These are phyloP conservation scores for Trichoderma sp. DNA, from an alignment of 2,329 filamentous ascomycete species.

Conservation along the genomic window DNA sequence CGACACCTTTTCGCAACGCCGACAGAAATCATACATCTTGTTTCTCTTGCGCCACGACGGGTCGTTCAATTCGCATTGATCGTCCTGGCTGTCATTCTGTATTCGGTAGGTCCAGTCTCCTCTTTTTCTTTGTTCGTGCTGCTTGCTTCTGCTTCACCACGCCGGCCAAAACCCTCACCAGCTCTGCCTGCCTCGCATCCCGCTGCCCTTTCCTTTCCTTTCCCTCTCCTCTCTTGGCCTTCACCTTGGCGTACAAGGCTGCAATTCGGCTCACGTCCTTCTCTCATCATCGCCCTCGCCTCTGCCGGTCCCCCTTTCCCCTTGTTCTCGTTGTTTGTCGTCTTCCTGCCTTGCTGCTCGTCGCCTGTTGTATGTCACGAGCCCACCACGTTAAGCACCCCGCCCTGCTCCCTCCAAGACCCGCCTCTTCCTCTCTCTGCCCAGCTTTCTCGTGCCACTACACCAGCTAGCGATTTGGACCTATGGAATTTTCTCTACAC, in stretches of 20 bases:
- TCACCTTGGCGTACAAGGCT: not conserved
- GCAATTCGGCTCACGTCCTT: not conserved
- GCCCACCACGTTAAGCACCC: conserved; percentile 25
- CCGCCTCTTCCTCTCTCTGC: conserved; percentile 21
- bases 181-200: not conserved
- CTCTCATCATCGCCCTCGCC: not conserved
- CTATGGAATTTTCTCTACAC: conserved; percentile 23
- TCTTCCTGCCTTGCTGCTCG: conserved; percentile 18
- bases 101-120: conserved; percentile 13
- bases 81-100: not conserved
- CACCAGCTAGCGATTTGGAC: conserved; percentile 20
- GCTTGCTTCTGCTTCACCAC: not conserved
- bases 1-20: conserved; percentile 15
- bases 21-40: not conserved
- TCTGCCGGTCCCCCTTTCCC: not conserved
- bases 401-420: conserved; percentile 23
- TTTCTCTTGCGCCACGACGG: not conserved
- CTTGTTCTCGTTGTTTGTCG: not conserved
- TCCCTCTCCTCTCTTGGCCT: not conserved
- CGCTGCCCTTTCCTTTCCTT: not conserved
- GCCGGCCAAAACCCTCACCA: conserved; percentile 14
- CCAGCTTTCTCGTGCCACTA: conserved; percentile 23
- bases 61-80: conserved; percentile 7
- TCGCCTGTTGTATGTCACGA: conserved; percentile 25
- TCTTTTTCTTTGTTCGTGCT: not conserved